Base-by-base conservation (phyloP, 257 asterid species). In the Petunia axillaris region DNA sequence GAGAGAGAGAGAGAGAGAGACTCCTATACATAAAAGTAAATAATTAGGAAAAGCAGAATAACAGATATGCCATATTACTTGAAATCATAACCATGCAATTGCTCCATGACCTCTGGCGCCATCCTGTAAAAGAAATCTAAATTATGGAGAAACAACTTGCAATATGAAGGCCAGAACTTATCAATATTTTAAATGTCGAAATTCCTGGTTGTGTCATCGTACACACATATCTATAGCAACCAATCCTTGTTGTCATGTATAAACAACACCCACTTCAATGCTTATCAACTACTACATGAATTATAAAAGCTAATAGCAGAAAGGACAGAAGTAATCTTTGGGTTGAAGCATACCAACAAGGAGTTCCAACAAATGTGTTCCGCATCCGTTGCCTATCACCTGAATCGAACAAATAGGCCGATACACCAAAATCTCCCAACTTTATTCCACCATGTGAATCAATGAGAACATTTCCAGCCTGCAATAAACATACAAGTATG, bases 51-150 rank as follows among this genome's bases (percentile, higher is more conserved):
- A 62, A 52, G 3, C 39, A 81, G 46, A 81, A 74, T 73, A 63
- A 13, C 63, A 36, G 71, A 43, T 79, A 10, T 76, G 62, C 59
- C 36, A 79, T 64, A 7, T 64, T 68, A 79, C 83, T 79, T 83
- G 81, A 43, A 79, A 80, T 83, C 80, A 2, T 83, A 83, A 53
- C 86, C 86, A 79, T 76, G 84, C 89, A 94, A 92, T 44, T 96
- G 97, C 86, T 93, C 97, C 88, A 93, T 85, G 44, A 93, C 97
- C 86, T 93, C 97, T 43, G 97, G 97, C 80, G 97, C 97, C 97
- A 93, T 93, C 97, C 97, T 93, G 88, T 15, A 80, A 57, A 68
- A 81, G 39, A 65, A 3, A 55, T 55, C 37, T 73, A 6, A 73
- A 35, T 52, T 50, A 50, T 13, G 63, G 62, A 73, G 62, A 73